phyloP scores from a whole-genome alignment of 1,284 basidiomycete genomes.

The Melanopsichium pennsylvanicum region DNA sequence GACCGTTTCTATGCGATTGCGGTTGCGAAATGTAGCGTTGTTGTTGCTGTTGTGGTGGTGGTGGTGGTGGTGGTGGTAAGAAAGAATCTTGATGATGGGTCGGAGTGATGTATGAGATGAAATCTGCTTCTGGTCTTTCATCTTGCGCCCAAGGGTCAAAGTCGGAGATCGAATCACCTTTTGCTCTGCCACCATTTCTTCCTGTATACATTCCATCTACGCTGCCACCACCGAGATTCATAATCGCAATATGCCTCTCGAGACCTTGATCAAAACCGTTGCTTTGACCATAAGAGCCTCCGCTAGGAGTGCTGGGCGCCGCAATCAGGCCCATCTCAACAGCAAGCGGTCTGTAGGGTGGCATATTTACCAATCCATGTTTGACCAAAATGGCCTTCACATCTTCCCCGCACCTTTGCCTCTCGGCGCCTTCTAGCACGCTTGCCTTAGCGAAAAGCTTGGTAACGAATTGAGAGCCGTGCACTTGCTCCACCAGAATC shows the following conservation, averaged over 20 bases:
- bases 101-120: no score
- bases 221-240: no score
- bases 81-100: no score
- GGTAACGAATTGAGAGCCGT: slow-evolving; percentile 90
- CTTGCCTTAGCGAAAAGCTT: slow-evolving; percentile 77
- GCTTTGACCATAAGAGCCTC: neutral
- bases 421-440: slow-evolving; percentile 74
- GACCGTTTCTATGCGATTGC: no score
- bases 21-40: no score
- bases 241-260: slow-evolving; percentile 12
- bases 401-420: slow-evolving; percentile 75
- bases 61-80: no score
- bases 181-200: no score
- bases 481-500: slow-evolving; percentile 74
- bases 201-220: no score
- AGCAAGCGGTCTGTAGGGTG: slow-evolving; percentile 84
- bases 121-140: neutral
- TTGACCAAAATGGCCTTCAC: slow-evolving; percentile 50
- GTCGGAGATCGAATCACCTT: no score
- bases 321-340: slow-evolving; percentile 82
- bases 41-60: no score
- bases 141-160: slow-evolving; percentile 22
- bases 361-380: slow-evolving; percentile 56
- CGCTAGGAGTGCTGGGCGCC: neutral
- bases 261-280: neutral